Evolutionary conservation across 2,329 filamentous ascomycete species (phyloP).

Genomic region (Fusarium globosum): DNA sequence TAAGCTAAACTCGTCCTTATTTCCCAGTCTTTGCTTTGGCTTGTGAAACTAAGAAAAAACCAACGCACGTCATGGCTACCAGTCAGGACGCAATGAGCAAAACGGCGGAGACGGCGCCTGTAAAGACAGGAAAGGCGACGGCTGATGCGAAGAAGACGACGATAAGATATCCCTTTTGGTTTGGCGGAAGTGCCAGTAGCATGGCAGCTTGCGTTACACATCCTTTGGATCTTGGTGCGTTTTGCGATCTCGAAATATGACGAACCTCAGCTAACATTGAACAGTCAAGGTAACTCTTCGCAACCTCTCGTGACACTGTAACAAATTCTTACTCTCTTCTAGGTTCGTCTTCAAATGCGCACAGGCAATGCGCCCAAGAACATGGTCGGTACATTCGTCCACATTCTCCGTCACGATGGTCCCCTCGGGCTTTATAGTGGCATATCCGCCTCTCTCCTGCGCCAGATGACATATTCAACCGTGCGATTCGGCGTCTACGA

Average conservation of each 20-base stretch:
- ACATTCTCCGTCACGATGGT: constrained; percentile 82
- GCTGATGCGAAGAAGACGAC: constrained; percentile 52
- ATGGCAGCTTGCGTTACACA: constrained; percentile 93
- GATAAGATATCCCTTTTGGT: constrained; percentile 86
- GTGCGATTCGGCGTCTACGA: constrained; percentile 98
- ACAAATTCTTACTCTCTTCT: constrained; percentile 22
- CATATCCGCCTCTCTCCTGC: constrained; percentile 90
- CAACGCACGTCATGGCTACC: constrained; percentile 35
- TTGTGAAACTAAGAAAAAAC: constrained; percentile 1
- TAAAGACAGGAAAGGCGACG: constrained; percentile 44
- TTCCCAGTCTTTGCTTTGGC: background rate
- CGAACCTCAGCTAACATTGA: constrained; percentile 39
- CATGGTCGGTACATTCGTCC: constrained; percentile 86
- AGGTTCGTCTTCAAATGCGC: constrained; percentile 92
- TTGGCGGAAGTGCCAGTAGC: constrained; percentile 93
- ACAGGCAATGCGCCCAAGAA: constrained; percentile 77
- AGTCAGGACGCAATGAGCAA: constrained; percentile 33
- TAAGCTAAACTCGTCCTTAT: constrained; percentile 14
- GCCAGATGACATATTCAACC: constrained; percentile 95
- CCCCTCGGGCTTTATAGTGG: constrained; percentile 87
- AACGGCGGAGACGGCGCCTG: constrained; percentile 7
- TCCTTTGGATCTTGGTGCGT: constrained; percentile 88
- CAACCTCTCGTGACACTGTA: background rate
- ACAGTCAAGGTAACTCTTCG: constrained; percentile 61
- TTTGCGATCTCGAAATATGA: background rate